Evolutionary conservation across 2,329 filamentous ascomycete genomes (phyloP), one percentile per base, ranked within the genome.

Genomic region (Westerdykella sp.): DNA sequence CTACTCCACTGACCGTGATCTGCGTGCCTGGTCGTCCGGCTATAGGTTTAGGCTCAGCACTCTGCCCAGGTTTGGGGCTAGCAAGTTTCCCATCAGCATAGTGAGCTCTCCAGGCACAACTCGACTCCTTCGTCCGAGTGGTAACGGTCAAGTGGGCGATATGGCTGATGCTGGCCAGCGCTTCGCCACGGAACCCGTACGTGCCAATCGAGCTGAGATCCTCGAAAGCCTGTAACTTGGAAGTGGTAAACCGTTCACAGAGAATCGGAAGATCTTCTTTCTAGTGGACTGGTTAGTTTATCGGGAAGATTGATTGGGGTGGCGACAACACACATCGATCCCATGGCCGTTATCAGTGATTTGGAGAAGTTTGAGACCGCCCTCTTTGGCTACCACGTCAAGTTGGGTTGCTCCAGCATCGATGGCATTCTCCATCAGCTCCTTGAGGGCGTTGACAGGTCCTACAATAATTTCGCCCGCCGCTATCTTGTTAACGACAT

Each of bases 381-480:
- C 93, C 37, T 98, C 93, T 67, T 95, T 97, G 56, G 95, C 85
- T 4, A 96, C 66, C 14, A 98, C 84, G 62, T 98, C 93, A 37
- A 98, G 72, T 2, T 84, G 81, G 0, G 93, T 97, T 3, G 93
- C 87, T 5, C 93, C 91, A n/a, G 94, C 93, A 69, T 98, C 94
- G 13, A 98, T 89, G 4, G 93, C 85, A 58, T 98, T 98, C 66
- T 98, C 93, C 11, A 98, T 89, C 39, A 98, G 73, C 65, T 98
- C 93, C 68, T 98, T 98, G 44, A 98, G 69, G 3, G 94, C 93
- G 67, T 98, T 88, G 22, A 96, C 89, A 0, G 93, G 94, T 2
- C 93, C 91, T 39, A 98, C 89, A 47, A 98, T 98, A 57, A 98
- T 98, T 67, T 98, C 93, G 15, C 93, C 93, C 0, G 93, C 93